Evolutionary conservation across 306 rosid genomes (phyloP), one percentile per base, ranked within the genome.

Genomic region (Ceratonia siliqua): DNA sequence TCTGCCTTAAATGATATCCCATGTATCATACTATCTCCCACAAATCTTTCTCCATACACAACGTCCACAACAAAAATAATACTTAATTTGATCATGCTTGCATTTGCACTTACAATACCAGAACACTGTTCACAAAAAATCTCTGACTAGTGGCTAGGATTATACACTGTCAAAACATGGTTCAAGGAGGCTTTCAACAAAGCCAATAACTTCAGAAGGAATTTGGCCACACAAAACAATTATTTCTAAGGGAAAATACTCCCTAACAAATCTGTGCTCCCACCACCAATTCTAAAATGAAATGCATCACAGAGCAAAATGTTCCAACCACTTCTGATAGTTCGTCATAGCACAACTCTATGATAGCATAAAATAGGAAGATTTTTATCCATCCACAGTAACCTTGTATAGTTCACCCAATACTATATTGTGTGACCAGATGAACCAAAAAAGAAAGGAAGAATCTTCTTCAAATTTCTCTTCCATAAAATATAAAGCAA

Each of bases 251-350:
- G n/a, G 21, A 57, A 57, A 5, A 57, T 57, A 57, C 22, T 25
- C 17, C 62, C 20, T 5, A 14, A 21, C 14, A n/a, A n/a, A n/a
- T n/a, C n/a, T n/a, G n/a, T n/a, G n/a, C 62, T 45, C 14, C 25
- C 52, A 30, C 20, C 50, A 66, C 36, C 24, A 54, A n/a, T 68
- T 68, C 35, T 59, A 59, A 68, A 50, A 41, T 36, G 78, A 66
- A 74, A 74, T 32, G 72, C 74, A 49, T 49, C 56, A 55, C 70
- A 21, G 38, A 66, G 14, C 24, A 45, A 15, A 62, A 71, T 28
- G 38, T 45, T n/a, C 64, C 46, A 22, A 42, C 14, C 39, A 72
- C 68, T 54, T 42, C 14, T n/a, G 25, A 17, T 10, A 33, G 66
- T 33, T 41, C 43, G 39, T 56, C 56, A 72, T 41, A 56, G 32